Conservation (phyloP, 148 eudicot genomes). For the Fallopia convolvulus region DNA sequence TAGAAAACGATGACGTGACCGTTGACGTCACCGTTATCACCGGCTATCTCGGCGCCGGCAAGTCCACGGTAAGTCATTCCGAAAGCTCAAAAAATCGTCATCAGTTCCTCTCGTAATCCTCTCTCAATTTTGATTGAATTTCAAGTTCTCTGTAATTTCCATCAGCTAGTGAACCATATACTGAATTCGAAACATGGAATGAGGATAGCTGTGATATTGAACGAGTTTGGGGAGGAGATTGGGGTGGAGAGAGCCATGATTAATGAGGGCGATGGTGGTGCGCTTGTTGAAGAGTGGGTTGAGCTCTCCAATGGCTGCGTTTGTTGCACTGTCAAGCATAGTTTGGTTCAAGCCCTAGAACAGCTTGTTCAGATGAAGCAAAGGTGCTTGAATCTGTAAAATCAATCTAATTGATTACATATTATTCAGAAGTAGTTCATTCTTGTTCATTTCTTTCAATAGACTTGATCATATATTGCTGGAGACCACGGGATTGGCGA, state of each 20-base stretch:
- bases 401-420: background rate
- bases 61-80: constrained; percentile 56
- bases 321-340: constrained; percentile 94
- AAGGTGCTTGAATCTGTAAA: constrained; percentile 33
- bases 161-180: constrained; percentile 79
- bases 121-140: background rate
- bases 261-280: constrained; percentile 83
- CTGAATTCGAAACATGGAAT: constrained; percentile 77
- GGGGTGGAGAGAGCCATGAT: constrained; percentile 98
- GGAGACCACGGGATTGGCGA: constrained; percentile 96
- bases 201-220: constrained; percentile 88
- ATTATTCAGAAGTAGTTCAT: background rate
- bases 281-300: constrained; percentile 91
- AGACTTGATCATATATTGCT: constrained; percentile 95
- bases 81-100: background rate
- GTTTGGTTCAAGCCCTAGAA: constrained; percentile 91
- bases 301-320: constrained; percentile 93
- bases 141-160: background rate
- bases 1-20: constrained; percentile 23
- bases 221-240: constrained; percentile 92
- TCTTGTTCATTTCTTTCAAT: constrained; percentile 13
- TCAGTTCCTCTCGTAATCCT: background rate
- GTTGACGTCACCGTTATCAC: constrained; percentile 93
- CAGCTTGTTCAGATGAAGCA: constrained; percentile 82
- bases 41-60: constrained; percentile 94